Base-by-base conservation (phyloP, 345 rosid genomes). In the Linum tenue region DNA sequence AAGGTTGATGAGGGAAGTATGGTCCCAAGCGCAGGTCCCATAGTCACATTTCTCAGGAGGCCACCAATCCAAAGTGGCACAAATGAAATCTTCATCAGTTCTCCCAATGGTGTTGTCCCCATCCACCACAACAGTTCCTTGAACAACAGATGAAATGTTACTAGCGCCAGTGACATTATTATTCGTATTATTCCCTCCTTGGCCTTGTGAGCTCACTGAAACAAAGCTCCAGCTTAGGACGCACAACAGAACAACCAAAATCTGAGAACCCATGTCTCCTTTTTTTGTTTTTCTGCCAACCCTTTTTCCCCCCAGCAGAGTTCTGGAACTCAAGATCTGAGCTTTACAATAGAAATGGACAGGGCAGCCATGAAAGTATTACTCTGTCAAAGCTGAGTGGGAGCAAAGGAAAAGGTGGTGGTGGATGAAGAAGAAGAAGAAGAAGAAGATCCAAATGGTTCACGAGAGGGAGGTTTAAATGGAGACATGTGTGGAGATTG, bases 11-110 rank as follows among this genome's bases (percentile, higher is more conserved):
- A 74, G 67, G 36, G 74, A 53, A 57, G 74, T 63, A 5, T 64
- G 67, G 31, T 68, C 78, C 78, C 78, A 74, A 67, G 69, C 64
- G 69, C 78, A 74, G 65, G 64, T 56, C 58, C 68, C 74, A 65
- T 70, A 74, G 60, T 74, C 71, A 63, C 78, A 74, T 59, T 74
- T 70, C 42, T 70, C 70, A 58, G 73, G 65, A 35, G 78, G 78
- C 74, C 78, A 70, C 74, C 74, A 74, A 67, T 74, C 74, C 70
- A 74, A 55, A 59, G 78, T 74, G 35, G 74, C 78, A 42, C 78
- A 74, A 38, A 74, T 48, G 53, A 64, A 74, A 55, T 74, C 68
- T 7, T 70, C 71, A 40, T 74, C 74, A 2, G 74, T 74, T 35
- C 35, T 8, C 7, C 67, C 74, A 55, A 65, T 57, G 40, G 71